These are phyloP conservation scores for Catharanthus roseus DNA, from an alignment of 257 asterid genomes.

Conservation along the genomic window DNA sequence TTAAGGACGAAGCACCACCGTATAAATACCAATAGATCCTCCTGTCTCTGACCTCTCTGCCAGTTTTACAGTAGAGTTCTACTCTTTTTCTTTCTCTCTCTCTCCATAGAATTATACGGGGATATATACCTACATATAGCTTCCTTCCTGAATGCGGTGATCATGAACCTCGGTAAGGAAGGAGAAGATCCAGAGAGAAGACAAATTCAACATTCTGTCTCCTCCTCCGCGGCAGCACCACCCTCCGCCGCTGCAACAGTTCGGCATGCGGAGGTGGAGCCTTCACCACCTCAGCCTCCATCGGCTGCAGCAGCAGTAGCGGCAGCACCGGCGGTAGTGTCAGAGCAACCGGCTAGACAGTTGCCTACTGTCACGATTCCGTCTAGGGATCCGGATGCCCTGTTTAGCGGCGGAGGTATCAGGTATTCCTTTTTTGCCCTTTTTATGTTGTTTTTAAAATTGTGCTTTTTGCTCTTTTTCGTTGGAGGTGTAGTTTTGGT, in stretches of 20 bases:
- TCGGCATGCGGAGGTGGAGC: conserved; percentile 1
- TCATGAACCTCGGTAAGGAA: conserved; percentile 8
- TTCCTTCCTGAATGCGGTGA: conserved; percentile 3
- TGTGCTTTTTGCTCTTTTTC: not conserved
- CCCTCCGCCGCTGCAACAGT: not conserved
- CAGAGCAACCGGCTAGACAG: conserved; percentile 14
- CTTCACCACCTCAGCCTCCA: not conserved
- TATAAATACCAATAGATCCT: no score
- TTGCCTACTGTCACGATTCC: conserved; percentile 22
- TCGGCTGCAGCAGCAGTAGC: conserved; percentile 11
- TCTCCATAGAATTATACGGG: not conserved
- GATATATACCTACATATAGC: not conserved
- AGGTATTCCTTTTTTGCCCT: conserved; percentile 31
- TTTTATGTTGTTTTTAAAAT: not conserved
- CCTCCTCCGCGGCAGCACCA: not conserved
- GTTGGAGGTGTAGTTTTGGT: not conserved
- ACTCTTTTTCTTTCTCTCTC: not conserved
- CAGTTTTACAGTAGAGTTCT: not conserved
- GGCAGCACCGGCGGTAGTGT: conserved; percentile 3
- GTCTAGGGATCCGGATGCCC: conserved; percentile 38
- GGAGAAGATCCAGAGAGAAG: conserved; percentile 4
- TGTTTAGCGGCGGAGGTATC: conserved; percentile 58
- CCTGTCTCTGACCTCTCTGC: not conserved
- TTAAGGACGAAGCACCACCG: no score
- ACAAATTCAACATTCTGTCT: not conserved